phyloP scores from a whole-genome alignment of 148 eudicot species.

The Bassia scoparia region DNA sequence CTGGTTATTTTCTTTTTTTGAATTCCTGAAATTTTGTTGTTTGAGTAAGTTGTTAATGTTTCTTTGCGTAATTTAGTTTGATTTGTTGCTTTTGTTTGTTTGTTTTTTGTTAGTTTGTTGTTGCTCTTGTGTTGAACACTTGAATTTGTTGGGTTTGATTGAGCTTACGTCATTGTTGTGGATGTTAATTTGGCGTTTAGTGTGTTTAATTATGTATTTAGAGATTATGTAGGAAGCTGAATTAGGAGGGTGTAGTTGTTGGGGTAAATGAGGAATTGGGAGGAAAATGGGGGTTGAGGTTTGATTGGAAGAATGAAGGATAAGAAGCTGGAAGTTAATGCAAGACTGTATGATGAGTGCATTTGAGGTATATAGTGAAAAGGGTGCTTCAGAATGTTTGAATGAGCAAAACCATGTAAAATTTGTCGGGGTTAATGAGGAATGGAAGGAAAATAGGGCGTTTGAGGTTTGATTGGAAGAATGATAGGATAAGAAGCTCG shows the following conservation, averaged over 20 bases:
- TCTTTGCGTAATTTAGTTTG: neutral
- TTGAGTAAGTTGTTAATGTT: neutral
- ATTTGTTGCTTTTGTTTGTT: neutral
- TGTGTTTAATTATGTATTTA: neutral
- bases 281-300: neutral
- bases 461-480: neutral
- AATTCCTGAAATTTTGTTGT: neutral
- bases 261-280: no score
- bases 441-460: neutral
- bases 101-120: neutral
- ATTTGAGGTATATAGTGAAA: conserved; percentile 5
- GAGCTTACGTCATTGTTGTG: neutral
- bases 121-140: neutral
- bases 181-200: neutral
- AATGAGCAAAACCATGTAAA: neutral
- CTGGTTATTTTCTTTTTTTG: neutral
- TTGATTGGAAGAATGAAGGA: neutral
- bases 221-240: neutral
- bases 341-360: neutral
- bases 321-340: neutral
- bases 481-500: neutral
- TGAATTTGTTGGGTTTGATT: neutral
- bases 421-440: no score
- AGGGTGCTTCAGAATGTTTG: conserved; percentile 1
- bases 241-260: neutral